A percentile compares a stretch with the other conserved stretches of the same genome.
These are phyloP conservation scores for Macrolepiota dolichaula DNA, from an alignment of 768 basidiomycete species.

Conservation along the genomic window DNA sequence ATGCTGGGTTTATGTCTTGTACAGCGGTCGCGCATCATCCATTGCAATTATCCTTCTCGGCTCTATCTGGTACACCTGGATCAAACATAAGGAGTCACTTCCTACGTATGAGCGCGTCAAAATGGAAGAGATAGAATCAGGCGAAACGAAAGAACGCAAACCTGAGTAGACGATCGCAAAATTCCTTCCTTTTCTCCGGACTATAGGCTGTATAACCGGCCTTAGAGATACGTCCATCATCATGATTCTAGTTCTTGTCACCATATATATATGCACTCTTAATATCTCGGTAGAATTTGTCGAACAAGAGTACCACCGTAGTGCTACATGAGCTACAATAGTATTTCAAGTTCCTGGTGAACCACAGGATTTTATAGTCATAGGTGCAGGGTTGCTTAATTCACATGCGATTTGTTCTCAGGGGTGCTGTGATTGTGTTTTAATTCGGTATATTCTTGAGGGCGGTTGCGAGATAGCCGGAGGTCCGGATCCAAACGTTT, in stretches of 20 bases:
- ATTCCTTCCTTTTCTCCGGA: not conserved
- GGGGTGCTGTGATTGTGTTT: not conserved
- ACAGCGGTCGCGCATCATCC: conserved; percentile 76
- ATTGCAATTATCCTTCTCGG: conserved; percentile 80
- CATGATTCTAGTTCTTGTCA: too few relatives aligned
- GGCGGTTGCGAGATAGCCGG: conserved; percentile 9
- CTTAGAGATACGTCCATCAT: not conserved
- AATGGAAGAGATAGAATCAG: conserved; percentile 62
- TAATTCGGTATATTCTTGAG: not conserved
- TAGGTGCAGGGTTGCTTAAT: not conserved
- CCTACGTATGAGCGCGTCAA: conserved; percentile 58
- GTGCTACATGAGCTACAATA: not conserved
- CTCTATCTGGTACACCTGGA: conserved; percentile 86
- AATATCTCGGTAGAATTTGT: conserved; percentile 3
- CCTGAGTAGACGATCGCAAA: not conserved
- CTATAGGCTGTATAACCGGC: not conserved
- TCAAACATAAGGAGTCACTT: conserved; percentile 72
- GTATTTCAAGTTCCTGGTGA: not conserved
- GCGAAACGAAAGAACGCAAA: conserved; percentile 18
- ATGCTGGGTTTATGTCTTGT: not conserved
- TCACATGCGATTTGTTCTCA: not conserved
- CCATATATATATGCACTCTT: not conserved
- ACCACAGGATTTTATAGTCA: too few relatives aligned
- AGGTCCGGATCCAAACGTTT: conserved; percentile 10
- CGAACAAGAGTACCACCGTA: not conserved